Evolutionary conservation across 164 flowering plant species (phyloP), one percentile per base, ranked within the genome.

Genomic region (Magnolia sinica): DNA sequence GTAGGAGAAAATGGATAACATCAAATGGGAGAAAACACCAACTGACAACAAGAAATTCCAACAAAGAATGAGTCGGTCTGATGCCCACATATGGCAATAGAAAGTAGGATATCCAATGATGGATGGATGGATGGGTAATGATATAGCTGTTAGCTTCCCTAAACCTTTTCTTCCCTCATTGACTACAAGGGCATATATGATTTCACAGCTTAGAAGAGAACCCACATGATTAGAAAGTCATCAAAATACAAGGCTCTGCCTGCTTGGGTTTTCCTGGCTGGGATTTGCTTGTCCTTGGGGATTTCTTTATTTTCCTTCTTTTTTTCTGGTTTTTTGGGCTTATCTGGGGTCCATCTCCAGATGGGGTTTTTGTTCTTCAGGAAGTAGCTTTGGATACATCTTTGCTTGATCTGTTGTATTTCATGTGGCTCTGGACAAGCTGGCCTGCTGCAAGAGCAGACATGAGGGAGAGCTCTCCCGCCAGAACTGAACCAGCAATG

Each of bases 381-480:
- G 68, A 65, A 4, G 50, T n/a, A 50, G 73, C 73, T 50, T 70
- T 70, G 27, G 51, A 1, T n/a, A 70, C 45, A 76, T 90, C 90
- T 76, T 80, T 86, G 83, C 49, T 84, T 4, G 95, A 87, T 68
- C 95, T 83, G 75, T 91, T 91, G 80, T 91, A 91, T 74, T 91
- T 89, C 92, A 91, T 84, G 85, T 91, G 94, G 82, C 94, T 91
- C 78, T 55, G 81, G 0, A 89, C 94, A 63, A 89, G 91, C 77
- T 91, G 92, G n/a, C 91, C 91, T 2, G 91, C 88, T 19, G 94
- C 86, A 61, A 91, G 77, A 1, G 95, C 95, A n/a, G 92, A 86
- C 95, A 91, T 91, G 72, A 91, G 89, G 3, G 95, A 91, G n/a
- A 89, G 87, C 81, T 91, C 92, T 14, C 89, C 95, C 0, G 92